Conservation (phyloP, 2,329 filamentous ascomycete genomes). For the Clarireedia homoeocarpa region DNA sequence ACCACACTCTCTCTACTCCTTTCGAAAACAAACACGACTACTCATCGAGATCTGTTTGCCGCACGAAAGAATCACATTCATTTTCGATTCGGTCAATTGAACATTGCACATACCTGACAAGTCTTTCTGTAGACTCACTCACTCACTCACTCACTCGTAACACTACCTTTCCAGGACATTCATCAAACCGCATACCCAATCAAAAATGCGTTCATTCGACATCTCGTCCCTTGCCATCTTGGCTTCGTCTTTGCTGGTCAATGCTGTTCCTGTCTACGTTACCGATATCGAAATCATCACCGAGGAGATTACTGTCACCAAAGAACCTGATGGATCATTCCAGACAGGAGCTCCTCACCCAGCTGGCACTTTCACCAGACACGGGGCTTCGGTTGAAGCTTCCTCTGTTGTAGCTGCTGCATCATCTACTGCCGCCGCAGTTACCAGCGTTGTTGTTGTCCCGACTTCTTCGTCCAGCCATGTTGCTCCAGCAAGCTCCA, state of each 20-base stretch:
- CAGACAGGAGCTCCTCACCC: slow-evolving; percentile 15
- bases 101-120: neutral
- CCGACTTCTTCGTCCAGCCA: neutral
- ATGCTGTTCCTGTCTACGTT: slow-evolving; percentile 18
- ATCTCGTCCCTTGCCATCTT: slow-evolving; percentile 23
- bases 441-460: neutral
- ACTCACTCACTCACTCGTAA: neutral
- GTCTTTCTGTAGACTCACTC: neutral
- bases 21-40: neutral
- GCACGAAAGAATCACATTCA: neutral
- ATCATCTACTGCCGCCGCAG: neutral
- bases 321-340: slow-evolving; percentile 16
- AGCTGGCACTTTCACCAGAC: slow-evolving; percentile 16
- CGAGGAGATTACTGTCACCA: slow-evolving; percentile 20
- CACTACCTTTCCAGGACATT: neutral
- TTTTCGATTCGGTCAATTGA: slow-evolving; percentile 5
- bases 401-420: slow-evolving; percentile 10
- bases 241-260: slow-evolving; percentile 27
- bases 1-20: slow-evolving; percentile 7
- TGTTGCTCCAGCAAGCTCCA: neutral
- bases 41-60: slow-evolving; percentile 2
- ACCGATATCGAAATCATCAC: slow-evolving; percentile 20
- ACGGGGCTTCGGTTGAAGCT: slow-evolving; percentile 1
- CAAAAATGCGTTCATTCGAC: slow-evolving; percentile 22
- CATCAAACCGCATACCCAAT: neutral